Evolutionary conservation across 345 rosid species (phyloP), one percentile per base, ranked within the genome.

Genomic region (Theobroma cacao): DNA sequence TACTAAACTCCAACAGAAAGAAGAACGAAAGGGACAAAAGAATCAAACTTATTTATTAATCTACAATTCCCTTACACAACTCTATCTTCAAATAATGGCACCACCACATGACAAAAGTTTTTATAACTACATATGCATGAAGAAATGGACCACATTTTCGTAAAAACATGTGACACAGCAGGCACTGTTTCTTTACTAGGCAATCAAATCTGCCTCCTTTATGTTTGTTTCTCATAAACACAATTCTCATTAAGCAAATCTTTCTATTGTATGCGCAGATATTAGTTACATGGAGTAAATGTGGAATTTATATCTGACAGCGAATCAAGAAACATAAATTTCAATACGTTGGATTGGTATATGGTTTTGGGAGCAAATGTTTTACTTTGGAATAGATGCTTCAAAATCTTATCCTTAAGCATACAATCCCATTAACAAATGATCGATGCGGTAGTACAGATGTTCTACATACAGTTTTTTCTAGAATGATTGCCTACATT

Each of bases 341-440:
- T 68, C 41, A 34, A 34, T 62, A n/a, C n/a, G 24, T 56, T 40
- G 14, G 3, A 36, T 36, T n/a, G 30, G 38, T 58, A 26, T 48
- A 60, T 58, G 15, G 33, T 38, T 36, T 62, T 3, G 33, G 48
- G 45, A 15, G 71, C 62, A 67, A 75, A 58, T 48, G 55, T 76
- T 10, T 62, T 36, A 40, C 66, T 68, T 68, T 63, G 75, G 83
- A 80, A 80, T 82, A 78, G 63, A 82, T 82, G 79, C 86, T 20
- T 31, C 45, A 24, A 31, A 6, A 72, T 71, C 79, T 58, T 34
- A 33, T 74, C 56, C 41, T 52, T 24, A 70, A n/a, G 55, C 13
- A 50, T 50, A 48, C 18, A 50, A 77, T 69, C 79, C 28, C 74
- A 52, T 5, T 18, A 52, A 4, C 20, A 11, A 52, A 22, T 22